phyloP scores from a whole-genome alignment of 139 green algal genomes.

The Choricystis sp. region DNA sequence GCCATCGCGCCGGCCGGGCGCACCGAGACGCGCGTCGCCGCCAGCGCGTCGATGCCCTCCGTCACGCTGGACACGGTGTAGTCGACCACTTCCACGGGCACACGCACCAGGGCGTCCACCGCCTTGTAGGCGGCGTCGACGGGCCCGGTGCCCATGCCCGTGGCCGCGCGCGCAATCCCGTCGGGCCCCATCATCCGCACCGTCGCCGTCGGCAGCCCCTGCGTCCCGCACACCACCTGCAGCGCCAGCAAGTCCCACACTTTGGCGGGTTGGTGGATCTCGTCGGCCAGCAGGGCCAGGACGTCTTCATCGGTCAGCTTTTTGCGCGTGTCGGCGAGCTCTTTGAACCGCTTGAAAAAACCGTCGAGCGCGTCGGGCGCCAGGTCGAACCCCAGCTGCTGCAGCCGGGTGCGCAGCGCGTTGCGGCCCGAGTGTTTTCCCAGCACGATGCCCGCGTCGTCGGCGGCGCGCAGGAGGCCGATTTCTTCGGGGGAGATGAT shows the following conservation, averaged over 20 bases:
- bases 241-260: constrained; percentile 78
- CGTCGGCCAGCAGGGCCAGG: constrained; percentile 73
- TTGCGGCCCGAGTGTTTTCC: constrained; percentile 78
- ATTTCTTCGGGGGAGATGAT: constrained; percentile 97
- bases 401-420: constrained; percentile 57
- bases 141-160: constrained; percentile 71
- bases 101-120: constrained; percentile 61
- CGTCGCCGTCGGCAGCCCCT: constrained; percentile 88
- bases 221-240: constrained; percentile 89
- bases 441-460: constrained; percentile 68
- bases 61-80: constrained; percentile 83
- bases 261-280: constrained; percentile 60
- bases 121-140: constrained; percentile 94
- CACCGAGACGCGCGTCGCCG: constrained; percentile 68
- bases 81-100: constrained; percentile 55
- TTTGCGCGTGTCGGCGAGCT: constrained; percentile 87
- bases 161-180: constrained; percentile 42
- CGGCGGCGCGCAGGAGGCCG: constrained; percentile 48
- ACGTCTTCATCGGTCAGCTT: constrained; percentile 87
- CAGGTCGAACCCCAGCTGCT: constrained; percentile 71
- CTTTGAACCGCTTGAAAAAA: constrained; percentile 90
- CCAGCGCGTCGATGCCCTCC: constrained; percentile 88
- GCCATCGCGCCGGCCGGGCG: constrained; percentile 28
- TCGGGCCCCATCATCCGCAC: constrained; percentile 84
- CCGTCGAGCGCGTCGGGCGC: constrained; percentile 57